Evolutionary conservation across 2,329 filamentous ascomycete species (phyloP).

Genomic region (Diaporthe sp.): DNA sequence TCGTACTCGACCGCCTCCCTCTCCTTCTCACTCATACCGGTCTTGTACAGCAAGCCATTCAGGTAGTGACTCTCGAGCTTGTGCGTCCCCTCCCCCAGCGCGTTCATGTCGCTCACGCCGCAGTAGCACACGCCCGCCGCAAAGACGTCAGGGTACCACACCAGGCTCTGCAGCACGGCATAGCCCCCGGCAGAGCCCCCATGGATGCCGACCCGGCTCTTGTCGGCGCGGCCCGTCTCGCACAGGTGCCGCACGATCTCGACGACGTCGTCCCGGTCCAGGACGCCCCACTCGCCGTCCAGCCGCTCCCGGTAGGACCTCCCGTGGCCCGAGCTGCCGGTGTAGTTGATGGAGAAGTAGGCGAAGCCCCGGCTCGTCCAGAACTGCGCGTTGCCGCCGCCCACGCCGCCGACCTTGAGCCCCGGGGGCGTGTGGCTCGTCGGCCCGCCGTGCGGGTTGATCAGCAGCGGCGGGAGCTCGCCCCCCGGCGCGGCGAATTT

Average conservation of each 20-base stretch:
- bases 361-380: conserved; percentile 69
- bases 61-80: conserved; percentile 70
- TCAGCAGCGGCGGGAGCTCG: conserved; percentile 62
- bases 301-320: conserved; percentile 63
- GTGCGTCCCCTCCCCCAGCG: conserved; percentile 63
- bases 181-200: conserved; percentile 69
- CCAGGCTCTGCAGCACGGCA: conserved; percentile 63
- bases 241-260: conserved; percentile 61
- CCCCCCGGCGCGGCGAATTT: conserved; percentile 54
- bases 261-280: conserved; percentile 65
- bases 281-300: conserved; percentile 63
- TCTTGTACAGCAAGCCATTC: conserved; percentile 57
- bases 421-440: conserved; percentile 59
- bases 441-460: conserved; percentile 67
- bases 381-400: conserved; percentile 58
- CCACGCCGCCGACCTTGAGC: conserved; percentile 52
- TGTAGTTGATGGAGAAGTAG: conserved; percentile 65
- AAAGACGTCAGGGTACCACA: conserved; percentile 61
- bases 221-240: conserved; percentile 52
- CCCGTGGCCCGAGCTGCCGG: conserved; percentile 66
- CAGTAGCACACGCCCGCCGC: conserved; percentile 64
- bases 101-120: conserved; percentile 65
- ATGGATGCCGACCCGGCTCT: conserved; percentile 60
- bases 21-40: conserved; percentile 54
- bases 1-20: conserved; percentile 58